Evolutionary conservation across 2,329 filamentous ascomycete species (phyloP), one percentile per base, ranked within the genome.

Genomic region (Fusarium miscanthi): DNA sequence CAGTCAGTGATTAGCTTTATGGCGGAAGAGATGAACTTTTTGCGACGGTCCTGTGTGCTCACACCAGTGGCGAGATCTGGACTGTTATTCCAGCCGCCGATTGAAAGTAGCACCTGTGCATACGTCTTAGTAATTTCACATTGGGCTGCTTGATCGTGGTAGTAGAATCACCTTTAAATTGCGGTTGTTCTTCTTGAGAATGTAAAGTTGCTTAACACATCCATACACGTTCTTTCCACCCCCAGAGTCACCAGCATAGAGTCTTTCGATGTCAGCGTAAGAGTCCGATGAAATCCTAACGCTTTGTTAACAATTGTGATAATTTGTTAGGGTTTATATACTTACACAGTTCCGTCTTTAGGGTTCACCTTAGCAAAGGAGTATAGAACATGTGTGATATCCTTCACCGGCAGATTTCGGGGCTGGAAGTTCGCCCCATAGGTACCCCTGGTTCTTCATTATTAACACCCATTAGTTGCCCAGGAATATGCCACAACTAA

Each of bases 11-110:
- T 85, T 46, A 96, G 81, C 63, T 87, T 84, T 8, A 94, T 90
- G 12, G 93, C 91, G 25, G 87, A 90, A 19, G 85, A 80, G 3
- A 93, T 93, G 78, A 97, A 97, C 4, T 72, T 86, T 66, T 84
- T 82, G 17, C 93, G 88, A 12, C 91, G 89, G 10, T 85, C 83
- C 2, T 86, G 84, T 1, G 91, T 91, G 23, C 89, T 89, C 1
- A 89, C 89, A 1, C 91, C 88, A 11, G 84, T 83, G 2, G 89
- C 85, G 43, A 78, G 75, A 43, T 42, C 77, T 42, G 42, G 82
- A 7, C 91, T 93, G 79, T 92, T 94, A 0, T 90, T 93, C 90
- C 91, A 96, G 21, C 94, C 94, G 43, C 94, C 94, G 66, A 97
- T 69, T 14, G 66, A 69, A 46, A 69, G 59, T 21, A 69, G 41